Base-by-base conservation (phyloP, 768 basidiomycete genomes). In the Kwoniella sp. region DNA sequence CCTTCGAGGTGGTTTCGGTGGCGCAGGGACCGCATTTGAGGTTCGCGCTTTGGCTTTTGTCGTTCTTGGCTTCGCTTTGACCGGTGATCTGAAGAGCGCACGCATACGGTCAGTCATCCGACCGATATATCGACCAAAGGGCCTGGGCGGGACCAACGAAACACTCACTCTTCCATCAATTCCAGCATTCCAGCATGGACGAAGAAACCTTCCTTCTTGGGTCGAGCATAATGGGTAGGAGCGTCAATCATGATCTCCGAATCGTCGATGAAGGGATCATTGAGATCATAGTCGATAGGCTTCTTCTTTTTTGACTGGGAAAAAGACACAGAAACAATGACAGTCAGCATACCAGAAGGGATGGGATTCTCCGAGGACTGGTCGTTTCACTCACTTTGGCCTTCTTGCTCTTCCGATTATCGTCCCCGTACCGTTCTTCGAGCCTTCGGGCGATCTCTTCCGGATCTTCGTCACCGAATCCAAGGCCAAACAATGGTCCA, bases 191-290 rank as follows among this genome's bases (percentile, higher is more conserved):
- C 93, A 31, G 86, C 86, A 5, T 89, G 90, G 11, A 97, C 93
- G 75, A 93, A 95, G 83, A 94, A 96, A 2, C 81, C 81, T 61
- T 76, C 72, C 73, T 94, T 92, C 80, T 90, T 92, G 4, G 94
- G 95, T 79, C 92, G 88, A 4, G 90, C 92, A 73, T 93, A 90
- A 82, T 86, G 92, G 1, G 90, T 93, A 4, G 95, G 88, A 76
- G 94, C 88, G 82, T 98, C 94, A 52, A 94, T 82, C 26, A 87
- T 88, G 61, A 95, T 84, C 76, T 98, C 95, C 1, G 92, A 92
- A 82, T 99, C 96, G 84, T 99, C 96, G 76, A 99, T 96, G 83
- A 98, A 98, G 0, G 92, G 90, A 82, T 99, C 96, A 0, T 85
- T 82, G 22, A 88, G 84, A 82, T 99, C 95, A 84, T 99, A 99